Evolutionary conservation across 2,329 filamentous ascomycete genomes (phyloP), one percentile per base, ranked within the genome.

Genomic region (Emericellopsis atlantica): DNA sequence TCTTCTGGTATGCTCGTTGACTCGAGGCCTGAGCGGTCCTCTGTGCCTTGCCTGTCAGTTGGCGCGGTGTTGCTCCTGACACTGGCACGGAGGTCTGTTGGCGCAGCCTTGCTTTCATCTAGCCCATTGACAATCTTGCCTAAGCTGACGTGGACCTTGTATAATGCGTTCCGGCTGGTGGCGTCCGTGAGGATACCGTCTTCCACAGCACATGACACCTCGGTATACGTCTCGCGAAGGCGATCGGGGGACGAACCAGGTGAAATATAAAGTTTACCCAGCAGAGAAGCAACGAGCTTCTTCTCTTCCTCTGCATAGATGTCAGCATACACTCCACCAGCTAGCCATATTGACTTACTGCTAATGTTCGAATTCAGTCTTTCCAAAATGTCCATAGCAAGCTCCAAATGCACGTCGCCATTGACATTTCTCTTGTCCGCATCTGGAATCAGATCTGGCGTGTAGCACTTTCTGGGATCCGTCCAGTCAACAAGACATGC

Each of bases 401-500:
- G 73, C 10, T 83, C 73, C 2, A 94, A 69, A 54, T 95, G 90
- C 4, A 90, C 79, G 55, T 88, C 81, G 8, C 82, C 82, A 46
- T 84, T 81, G 14, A 84, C 72, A 40, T 66, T 68, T 64, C 73
- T 80, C 59, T 75, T 80, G 40, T 74, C 70, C 1, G 66, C 67
- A 38, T 83, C 75, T 44, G 65, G 62, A 2, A 70, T 52, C 1
- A 62, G 50, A 5, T 61, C 66, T 48, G 65, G 70, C 43, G 58
- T 72, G 61, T 63, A 84, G 63, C 65, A 85, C 58, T 93, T 89
- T 39, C 90, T 72, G 32, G 89, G 88, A 57, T 96, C 90, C 0
- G 90, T 96, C 92, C 90, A 96, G 57, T 96, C 90, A 1, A 89
- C 77, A 7, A 96, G 65, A 53, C 88, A 90, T 4, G 84, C 79